Percentiles rank a stretch among this genome's conserved stretches.
Evolutionary conservation across 169 alveolate species (phyloP).

Genomic region (Haemoproteus tartakovskyi): DNA sequence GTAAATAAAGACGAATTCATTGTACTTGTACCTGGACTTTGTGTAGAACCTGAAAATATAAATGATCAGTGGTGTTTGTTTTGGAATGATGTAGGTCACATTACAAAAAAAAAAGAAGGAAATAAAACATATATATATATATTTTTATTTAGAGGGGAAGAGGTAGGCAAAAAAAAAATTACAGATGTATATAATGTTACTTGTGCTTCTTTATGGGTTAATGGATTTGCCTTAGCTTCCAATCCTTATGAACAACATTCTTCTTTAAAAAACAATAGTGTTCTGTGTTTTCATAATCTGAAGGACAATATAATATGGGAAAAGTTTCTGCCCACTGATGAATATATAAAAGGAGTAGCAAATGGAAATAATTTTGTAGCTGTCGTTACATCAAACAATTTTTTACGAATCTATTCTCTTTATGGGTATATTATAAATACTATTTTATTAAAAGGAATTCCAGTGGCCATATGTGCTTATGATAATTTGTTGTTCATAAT

Average conservation of each 20-base stretch:
- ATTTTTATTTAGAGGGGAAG: conserved; percentile 65
- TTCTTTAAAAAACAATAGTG: conserved; percentile 20
- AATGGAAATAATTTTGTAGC: conserved; percentile 67
- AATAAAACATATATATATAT: conserved; percentile 61
- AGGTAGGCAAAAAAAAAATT: conserved; percentile 58
- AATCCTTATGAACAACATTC: conserved; percentile 61
- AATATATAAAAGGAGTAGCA: conserved; percentile 62
- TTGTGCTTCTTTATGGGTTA: conserved; percentile 51
- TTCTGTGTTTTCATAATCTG: conserved; percentile 58
- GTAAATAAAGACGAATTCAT: conserved; percentile 50
- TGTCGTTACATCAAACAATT: conserved; percentile 54
- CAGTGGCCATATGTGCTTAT: conserved; percentile 65
- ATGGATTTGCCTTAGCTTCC: conserved; percentile 66
- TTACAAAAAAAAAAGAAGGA: conserved; percentile 62
- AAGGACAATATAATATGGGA: conserved; percentile 60
- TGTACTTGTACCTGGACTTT: conserved; percentile 47
- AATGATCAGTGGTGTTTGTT: conserved; percentile 67
- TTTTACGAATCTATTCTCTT: conserved; percentile 45
- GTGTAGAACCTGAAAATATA: conserved; percentile 67
- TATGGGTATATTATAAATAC: conserved; percentile 64
- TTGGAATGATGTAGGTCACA: conserved; percentile 67
- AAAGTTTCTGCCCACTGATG: conserved; percentile 49
- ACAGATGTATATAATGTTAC: conserved; percentile 65
- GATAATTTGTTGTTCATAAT: conserved; percentile 47
- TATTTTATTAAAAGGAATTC: conserved; percentile 47